Conservation (phyloP, 768 basidiomycete species). For the Podaxis mareebaensis region DNA sequence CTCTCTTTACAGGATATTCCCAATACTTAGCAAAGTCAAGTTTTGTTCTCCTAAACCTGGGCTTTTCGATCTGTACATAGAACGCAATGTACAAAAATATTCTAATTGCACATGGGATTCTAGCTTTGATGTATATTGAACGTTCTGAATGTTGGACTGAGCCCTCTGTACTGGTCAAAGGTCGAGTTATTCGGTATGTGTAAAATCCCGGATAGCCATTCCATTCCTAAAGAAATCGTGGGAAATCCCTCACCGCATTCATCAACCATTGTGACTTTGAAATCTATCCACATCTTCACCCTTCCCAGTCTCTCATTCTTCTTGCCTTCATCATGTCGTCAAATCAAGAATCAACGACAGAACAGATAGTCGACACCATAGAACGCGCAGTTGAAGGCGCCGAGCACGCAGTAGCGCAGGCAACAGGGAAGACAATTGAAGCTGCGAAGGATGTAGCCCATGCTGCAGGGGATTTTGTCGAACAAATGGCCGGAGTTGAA, state of each 20-base stretch:
- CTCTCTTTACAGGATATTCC: not conserved
- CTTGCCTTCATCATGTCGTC: not conserved
- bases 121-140: too few relatives aligned
- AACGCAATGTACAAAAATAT: too few relatives aligned
- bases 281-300: not conserved
- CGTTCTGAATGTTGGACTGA: too few relatives aligned
- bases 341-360: not conserved
- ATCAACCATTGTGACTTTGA: too few relatives aligned
- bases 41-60: not conserved
- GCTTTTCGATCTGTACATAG: too few relatives aligned
- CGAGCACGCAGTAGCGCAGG: constrained; percentile 20
- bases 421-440: constrained; percentile 21
- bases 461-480: constrained; percentile 30
- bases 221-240: not conserved
- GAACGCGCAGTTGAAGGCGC: constrained; percentile 13
- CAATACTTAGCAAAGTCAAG: not conserved
- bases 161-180: too few relatives aligned
- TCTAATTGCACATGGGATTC: too few relatives aligned
- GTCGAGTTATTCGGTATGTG: too few relatives aligned
- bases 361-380: constrained; percentile 29
- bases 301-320: not conserved
- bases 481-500: constrained; percentile 27
- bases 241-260: constrained; percentile 2
- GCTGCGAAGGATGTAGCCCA: constrained; percentile 25
- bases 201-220: too few relatives aligned